Evolutionary conservation across 1,284 basidiomycete genomes (phyloP).

Genomic region (Irpex rosettiformis): DNA sequence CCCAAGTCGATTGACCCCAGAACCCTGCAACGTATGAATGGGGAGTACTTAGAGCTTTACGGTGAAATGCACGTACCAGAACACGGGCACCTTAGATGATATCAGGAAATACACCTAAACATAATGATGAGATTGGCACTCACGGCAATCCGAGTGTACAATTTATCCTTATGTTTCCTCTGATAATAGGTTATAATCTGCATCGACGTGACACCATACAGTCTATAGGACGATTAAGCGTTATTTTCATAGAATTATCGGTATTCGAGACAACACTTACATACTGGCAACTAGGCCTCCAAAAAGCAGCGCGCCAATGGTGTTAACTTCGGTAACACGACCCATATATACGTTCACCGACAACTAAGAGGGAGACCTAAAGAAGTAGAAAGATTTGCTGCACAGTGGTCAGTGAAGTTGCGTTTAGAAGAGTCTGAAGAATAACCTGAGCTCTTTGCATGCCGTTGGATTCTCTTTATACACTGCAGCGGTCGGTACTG

Average conservation of each 20-base stretch:
- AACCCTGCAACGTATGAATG: neutral
- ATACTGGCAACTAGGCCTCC: conserved; percentile 1
- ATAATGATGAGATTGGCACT: neutral
- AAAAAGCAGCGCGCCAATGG: neutral
- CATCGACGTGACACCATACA: conserved; percentile 4
- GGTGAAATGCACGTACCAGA: neutral
- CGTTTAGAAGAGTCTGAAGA: no score
- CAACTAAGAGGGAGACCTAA: no score
- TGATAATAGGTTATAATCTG: conserved; percentile 2
- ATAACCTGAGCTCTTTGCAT: no score
- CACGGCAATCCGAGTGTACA: neutral
- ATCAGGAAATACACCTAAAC: neutral
- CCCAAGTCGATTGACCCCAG: neutral
- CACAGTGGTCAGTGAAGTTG: no score
- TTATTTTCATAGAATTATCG: neutral
- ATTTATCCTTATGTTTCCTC: neutral
- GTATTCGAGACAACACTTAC: neutral
- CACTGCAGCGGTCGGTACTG: no score
- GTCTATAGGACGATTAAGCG: neutral
- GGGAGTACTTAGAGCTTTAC: neutral
- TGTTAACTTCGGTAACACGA: neutral
- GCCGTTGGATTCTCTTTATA: no score
- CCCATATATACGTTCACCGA: no score
- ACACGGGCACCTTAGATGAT: neutral
- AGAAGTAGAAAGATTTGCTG: no score